Evolutionary conservation across 305 asterid genomes (phyloP).

Genomic region (Stenogyne calaminthoides): DNA sequence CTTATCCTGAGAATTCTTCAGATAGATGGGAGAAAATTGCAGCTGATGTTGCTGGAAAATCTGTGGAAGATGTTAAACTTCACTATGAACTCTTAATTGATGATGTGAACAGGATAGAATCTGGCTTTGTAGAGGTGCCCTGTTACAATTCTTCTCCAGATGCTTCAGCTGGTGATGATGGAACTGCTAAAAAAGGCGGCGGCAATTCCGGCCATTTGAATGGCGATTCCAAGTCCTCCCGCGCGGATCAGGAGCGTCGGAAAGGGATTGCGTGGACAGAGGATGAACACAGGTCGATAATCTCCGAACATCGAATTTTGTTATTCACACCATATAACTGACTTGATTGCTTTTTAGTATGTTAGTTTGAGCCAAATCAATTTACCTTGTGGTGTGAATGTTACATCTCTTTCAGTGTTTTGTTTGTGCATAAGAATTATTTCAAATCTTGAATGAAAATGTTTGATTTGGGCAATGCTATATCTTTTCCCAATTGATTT

Average conservation of each 20-base stretch:
- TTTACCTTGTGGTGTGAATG: neutral
- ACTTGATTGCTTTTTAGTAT: neutral
- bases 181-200: conserved; percentile 51
- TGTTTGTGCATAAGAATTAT: neutral
- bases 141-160: conserved; percentile 56
- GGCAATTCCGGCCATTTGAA: conserved; percentile 45
- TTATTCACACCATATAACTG: neutral
- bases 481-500: too few species aligned
- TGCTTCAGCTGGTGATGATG: conserved; percentile 59
- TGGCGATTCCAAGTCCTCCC: conserved; percentile 59
- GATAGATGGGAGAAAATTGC: conserved; percentile 91
- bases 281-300: conserved; percentile 86
- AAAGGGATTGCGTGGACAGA: conserved; percentile 99
- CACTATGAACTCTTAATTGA: conserved; percentile 82
- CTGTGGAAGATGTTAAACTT: conserved; percentile 65
- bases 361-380: neutral
- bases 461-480: neutral
- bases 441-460: neutral
- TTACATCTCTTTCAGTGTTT: neutral
- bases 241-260: conserved; percentile 90
- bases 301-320: neutral
- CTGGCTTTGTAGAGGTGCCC: conserved; percentile 77
- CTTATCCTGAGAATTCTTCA: conserved; percentile 59
- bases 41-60: conserved; percentile 74
- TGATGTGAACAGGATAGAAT: conserved; percentile 72